A percentile compares a stretch with the other conserved stretches of the same genome.
Conservation (phyloP, 257 asterid species). For the Solanum virginianum region DNA sequence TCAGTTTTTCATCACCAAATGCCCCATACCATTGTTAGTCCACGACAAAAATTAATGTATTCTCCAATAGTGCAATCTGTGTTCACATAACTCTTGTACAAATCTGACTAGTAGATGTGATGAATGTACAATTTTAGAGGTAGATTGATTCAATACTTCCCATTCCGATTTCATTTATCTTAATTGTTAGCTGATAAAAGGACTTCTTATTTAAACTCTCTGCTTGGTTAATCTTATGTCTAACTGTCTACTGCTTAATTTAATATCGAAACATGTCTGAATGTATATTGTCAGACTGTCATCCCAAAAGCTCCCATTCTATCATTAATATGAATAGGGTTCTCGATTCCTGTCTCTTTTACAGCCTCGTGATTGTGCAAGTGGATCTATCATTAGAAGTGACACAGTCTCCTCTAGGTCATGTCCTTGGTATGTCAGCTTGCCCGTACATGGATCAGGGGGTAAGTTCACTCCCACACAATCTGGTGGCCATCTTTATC, state of each 20-base stretch:
- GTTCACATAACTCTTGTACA: neutral
- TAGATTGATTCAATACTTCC: neutral
- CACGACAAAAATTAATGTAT: neutral
- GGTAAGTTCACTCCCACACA: constrained; percentile 25
- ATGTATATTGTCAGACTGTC: neutral
- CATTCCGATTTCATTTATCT: neutral
- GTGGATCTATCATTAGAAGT: constrained; percentile 20
- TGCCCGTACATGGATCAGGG: constrained; percentile 38
- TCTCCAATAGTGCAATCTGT: neutral
- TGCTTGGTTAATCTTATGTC: neutral
- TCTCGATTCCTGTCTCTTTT: constrained; percentile 10
- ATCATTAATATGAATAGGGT: neutral
- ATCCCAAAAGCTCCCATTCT: neutral
- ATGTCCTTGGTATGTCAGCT: constrained; percentile 64
- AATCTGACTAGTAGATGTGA: neutral
- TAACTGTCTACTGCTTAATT: neutral
- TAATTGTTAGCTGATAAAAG: neutral
- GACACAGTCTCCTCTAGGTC: constrained; percentile 25
- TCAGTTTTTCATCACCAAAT: neutral
- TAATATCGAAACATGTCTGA: neutral
- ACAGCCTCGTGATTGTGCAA: constrained; percentile 79
- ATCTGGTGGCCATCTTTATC: neutral
- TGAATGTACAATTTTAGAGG: neutral
- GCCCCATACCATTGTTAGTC: neutral
- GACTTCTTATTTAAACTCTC: neutral